Percentiles rank a stretch among this genome's conserved stretches.
Conservation (phyloP, 345 rosid species). For the Excoecaria agallocha region DNA sequence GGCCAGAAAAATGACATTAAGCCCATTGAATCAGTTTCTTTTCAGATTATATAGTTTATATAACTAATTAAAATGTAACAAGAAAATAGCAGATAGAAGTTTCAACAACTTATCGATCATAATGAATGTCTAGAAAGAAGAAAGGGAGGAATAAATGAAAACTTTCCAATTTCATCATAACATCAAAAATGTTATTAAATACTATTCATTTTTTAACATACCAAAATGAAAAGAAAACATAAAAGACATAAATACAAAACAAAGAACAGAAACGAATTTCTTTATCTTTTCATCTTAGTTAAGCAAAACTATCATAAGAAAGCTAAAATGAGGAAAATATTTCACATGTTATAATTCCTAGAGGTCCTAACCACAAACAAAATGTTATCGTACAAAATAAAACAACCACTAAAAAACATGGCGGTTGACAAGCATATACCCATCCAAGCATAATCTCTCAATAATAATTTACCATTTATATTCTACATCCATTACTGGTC, state of each 20-base stretch:
- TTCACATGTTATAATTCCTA: background rate
- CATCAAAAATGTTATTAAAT: background rate
- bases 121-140: background rate
- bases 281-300: background rate
- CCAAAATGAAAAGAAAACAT: background rate
- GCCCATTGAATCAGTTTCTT: background rate
- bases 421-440: background rate
- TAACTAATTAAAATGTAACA: background rate
- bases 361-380: background rate
- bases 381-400: background rate
- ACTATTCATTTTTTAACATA: background rate
- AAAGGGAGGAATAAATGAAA: background rate
- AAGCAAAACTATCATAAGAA: background rate
- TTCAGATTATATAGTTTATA: background rate
- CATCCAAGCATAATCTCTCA: background rate
- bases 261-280: background rate
- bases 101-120: background rate
- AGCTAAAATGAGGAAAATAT: background rate
- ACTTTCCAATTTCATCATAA: background rate
- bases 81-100: background rate
- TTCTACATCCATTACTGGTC: background rate
- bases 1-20: background rate
- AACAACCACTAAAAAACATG: background rate
- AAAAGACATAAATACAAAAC: background rate
- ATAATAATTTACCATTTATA: background rate